These are phyloP conservation scores for Backusella australiensis DNA, from an alignment of 192 early-diverging fungal genomes.

Conservation along the genomic window DNA sequence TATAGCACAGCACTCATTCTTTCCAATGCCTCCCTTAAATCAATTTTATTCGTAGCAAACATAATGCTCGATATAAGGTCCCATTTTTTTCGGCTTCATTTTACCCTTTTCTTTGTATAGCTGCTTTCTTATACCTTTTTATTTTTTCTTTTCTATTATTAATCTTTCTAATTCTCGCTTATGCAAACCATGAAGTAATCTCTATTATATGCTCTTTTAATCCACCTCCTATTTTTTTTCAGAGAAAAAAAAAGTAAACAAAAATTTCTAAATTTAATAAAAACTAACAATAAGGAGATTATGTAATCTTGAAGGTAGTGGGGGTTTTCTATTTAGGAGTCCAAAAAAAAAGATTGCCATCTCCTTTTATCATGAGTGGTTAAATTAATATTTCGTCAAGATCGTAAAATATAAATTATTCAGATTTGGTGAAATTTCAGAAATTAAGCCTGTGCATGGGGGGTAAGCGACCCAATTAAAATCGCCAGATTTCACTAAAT, in stretches of 20 bases:
- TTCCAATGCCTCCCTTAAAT: background rate
- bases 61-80: background rate
- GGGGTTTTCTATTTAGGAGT: background rate
- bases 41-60: background rate
- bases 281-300: constrained; percentile 4
- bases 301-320: background rate
- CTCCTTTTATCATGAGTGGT: background rate
- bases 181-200: background rate
- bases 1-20: background rate
- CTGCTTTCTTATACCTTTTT: background rate
- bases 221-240: background rate
- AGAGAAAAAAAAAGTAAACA: background rate
- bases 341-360: background rate
- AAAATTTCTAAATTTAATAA: constrained; percentile 1
- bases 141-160: background rate
- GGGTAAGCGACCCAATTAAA: too few species aligned
- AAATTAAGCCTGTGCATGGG: too few species aligned
- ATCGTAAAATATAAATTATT: background rate
- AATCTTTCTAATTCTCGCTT: background rate
- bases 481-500: too few species aligned
- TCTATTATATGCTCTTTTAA: background rate
- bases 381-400: background rate
- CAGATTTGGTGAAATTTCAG: background rate
- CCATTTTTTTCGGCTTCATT: background rate
- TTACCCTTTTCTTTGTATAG: background rate